phyloP scores from a whole-genome alignment of 148 eudicot genomes.

The Rheum nobile region DNA sequence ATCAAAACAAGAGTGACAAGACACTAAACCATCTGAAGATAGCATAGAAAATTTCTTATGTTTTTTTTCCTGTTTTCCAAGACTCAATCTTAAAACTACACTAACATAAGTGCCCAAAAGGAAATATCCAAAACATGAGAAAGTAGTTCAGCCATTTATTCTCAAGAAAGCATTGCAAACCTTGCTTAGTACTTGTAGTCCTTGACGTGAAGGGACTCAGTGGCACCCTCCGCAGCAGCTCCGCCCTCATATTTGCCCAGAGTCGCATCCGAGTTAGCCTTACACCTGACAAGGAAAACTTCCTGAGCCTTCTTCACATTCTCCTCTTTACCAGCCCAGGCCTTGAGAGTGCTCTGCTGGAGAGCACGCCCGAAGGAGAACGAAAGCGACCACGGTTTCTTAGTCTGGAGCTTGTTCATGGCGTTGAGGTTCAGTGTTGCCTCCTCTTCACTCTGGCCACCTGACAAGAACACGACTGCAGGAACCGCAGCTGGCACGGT shows the following conservation, averaged over 20 bases:
- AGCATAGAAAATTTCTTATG: too few relatives aligned
- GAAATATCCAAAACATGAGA: background rate
- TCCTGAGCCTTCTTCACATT: conserved; percentile 63
- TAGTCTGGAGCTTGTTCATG: conserved; percentile 63
- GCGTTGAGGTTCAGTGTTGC: conserved; percentile 88
- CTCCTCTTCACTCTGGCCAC: conserved; percentile 96
- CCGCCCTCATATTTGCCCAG: conserved; percentile 74
- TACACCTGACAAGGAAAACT: conserved; percentile 56
- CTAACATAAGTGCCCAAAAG: background rate
- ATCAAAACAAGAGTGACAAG: background rate
- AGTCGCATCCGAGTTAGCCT: conserved; percentile 92
- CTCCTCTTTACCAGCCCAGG: conserved; percentile 76
- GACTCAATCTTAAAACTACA: background rate
- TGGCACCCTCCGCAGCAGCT: conserved; percentile 56
- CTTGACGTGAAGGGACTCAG: conserved; percentile 84
- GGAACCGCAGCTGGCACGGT: conserved; percentile 92
- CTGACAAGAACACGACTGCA: conserved; percentile 83
- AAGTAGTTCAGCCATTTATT: background rate
- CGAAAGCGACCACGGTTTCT: conserved; percentile 85
- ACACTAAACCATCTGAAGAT: background rate
- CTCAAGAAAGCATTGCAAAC: background rate
- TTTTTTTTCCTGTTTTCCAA: background rate
- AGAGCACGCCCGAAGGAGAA: conserved; percentile 96
- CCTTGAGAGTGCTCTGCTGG: conserved; percentile 84
- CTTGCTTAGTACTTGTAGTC: conserved; percentile 48